These are phyloP conservation scores for Silene uniflora DNA, from an alignment of 148 eudicot genomes.

Conservation along the genomic window DNA sequence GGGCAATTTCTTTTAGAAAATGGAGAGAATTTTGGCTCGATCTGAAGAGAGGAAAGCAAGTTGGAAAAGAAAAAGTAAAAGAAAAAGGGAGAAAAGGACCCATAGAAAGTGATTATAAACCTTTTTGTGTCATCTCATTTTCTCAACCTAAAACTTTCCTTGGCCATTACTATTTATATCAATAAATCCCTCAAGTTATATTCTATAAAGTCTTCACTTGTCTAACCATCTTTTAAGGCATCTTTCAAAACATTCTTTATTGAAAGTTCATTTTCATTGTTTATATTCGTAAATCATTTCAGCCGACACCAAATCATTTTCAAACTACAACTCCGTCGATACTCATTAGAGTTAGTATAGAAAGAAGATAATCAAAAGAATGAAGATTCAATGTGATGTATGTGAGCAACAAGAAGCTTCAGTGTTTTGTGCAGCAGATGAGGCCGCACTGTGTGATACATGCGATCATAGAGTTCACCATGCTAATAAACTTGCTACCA, in stretches of 20 bases:
- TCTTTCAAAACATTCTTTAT: slow-evolving; percentile 7
- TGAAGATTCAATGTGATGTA: slow-evolving; percentile 95
- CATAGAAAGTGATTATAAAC: neutral
- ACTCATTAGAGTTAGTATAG: neutral
- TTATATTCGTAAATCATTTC: neutral
- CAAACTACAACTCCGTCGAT: neutral
- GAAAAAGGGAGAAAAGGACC: neutral
- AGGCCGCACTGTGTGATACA: slow-evolving; percentile 64
- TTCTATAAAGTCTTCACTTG: neutral
- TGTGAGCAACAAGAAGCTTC: slow-evolving; percentile 59
- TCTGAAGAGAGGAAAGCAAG: neutral
- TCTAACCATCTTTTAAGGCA: neutral
- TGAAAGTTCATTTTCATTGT: neutral
- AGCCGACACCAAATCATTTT: neutral
- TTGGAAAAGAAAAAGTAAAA: neutral
- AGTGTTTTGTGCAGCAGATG: slow-evolving; percentile 77
- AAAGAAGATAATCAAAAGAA: slow-evolving; percentile 15
- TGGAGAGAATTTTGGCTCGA: no score
- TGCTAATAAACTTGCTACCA: slow-evolving; percentile 68
- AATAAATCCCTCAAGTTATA: neutral
- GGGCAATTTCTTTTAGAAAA: no score
- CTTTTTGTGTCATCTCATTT: slow-evolving; percentile 20
- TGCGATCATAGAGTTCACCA: slow-evolving; percentile 70
- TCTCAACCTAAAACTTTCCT: neutral
- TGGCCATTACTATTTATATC: neutral